Conservation (phyloP, 2,329 filamentous ascomycete genomes). For the Aspergillus tamarii region DNA sequence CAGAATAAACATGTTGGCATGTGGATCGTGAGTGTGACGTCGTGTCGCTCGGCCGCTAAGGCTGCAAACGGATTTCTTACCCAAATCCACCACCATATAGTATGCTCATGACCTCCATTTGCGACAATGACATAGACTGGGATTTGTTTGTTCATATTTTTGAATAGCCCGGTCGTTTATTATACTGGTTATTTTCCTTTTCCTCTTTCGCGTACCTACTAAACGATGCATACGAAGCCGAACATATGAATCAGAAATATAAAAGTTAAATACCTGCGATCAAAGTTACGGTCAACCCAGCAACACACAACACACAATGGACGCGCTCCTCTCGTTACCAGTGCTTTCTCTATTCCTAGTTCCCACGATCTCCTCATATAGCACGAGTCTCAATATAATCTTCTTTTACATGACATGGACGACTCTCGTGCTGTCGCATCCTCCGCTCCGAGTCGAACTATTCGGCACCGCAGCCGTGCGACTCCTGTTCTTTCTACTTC, state of each 20-base stretch:
- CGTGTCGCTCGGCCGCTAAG: neutral
- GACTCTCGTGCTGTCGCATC: constrained; percentile 76
- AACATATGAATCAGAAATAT: neutral
- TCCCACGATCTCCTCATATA: constrained; percentile 63
- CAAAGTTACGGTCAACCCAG: neutral
- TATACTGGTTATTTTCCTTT: neutral
- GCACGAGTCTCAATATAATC: constrained; percentile 78
- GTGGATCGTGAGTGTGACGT: constrained; percentile 2
- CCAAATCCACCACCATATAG: neutral
- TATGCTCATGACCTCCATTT: neutral
- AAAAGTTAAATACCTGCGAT: neutral
- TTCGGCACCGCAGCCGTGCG: constrained; percentile 70
- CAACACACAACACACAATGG: constrained; percentile 48
- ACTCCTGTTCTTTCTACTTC: constrained; percentile 70
- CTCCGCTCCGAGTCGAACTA: constrained; percentile 74
- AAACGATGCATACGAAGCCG: neutral
- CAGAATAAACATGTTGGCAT: neutral
- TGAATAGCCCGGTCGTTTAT: neutral
- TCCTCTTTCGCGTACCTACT: too few species aligned
- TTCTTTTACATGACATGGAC: constrained; percentile 93
- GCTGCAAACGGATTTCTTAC: neutral
- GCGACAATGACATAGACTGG: neutral
- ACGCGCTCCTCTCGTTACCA: constrained; percentile 50
- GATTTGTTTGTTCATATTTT: neutral
- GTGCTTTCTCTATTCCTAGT: constrained; percentile 33